A percentile compares a stretch with the other conserved stretches of the same genome.
phyloP scores from a whole-genome alignment of 495 filamentous ascomycete genomes.

The Lichenothelia convexa region DNA sequence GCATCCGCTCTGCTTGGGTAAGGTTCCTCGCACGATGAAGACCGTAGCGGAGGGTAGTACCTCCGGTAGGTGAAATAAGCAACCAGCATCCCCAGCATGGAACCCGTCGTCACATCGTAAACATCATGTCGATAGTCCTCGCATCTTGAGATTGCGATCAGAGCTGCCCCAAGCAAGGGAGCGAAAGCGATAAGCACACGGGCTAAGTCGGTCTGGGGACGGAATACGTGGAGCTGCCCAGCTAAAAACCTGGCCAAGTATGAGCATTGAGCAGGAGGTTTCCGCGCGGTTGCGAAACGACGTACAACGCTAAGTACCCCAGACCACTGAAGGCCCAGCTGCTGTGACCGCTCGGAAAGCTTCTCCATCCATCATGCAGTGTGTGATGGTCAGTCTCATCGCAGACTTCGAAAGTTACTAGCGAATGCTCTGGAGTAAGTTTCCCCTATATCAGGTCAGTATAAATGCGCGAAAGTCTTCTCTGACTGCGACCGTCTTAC shows the following conservation, averaged over 20 bases:
- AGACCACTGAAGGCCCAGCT: slow-evolving; percentile 74
- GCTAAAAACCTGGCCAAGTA: slow-evolving; percentile 59
- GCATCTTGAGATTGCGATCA: slow-evolving; percentile 81
- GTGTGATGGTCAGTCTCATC: slow-evolving; percentile 59
- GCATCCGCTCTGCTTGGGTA: slow-evolving; percentile 28
- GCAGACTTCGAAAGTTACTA: slow-evolving; percentile 64
- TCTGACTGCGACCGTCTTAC: slow-evolving; percentile 1
- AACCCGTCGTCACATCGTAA: slow-evolving; percentile 70
- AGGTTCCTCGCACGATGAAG: slow-evolving; percentile 32
- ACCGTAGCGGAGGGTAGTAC: slow-evolving; percentile 39
- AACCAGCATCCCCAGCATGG: slow-evolving; percentile 50
- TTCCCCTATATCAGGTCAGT: background rate
- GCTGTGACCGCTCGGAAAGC: slow-evolving; percentile 78
- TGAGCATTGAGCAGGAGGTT: no score
- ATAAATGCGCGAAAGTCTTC: background rate
- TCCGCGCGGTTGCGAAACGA: no score
- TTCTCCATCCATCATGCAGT: slow-evolving; percentile 83
- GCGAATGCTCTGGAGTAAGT: slow-evolving; percentile 41
- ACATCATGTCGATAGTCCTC: slow-evolving; percentile 94
- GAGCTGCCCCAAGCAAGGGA: slow-evolving; percentile 59
- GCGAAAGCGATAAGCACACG: slow-evolving; percentile 35
- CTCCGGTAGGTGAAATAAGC: slow-evolving; percentile 70
- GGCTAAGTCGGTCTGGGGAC: slow-evolving; percentile 51
- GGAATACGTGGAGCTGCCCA: slow-evolving; percentile 63
- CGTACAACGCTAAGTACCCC: no score